Evolutionary conservation across 169 alveolate genomes (phyloP).

Genomic region (Cryptosporidium ubiquitum): DNA sequence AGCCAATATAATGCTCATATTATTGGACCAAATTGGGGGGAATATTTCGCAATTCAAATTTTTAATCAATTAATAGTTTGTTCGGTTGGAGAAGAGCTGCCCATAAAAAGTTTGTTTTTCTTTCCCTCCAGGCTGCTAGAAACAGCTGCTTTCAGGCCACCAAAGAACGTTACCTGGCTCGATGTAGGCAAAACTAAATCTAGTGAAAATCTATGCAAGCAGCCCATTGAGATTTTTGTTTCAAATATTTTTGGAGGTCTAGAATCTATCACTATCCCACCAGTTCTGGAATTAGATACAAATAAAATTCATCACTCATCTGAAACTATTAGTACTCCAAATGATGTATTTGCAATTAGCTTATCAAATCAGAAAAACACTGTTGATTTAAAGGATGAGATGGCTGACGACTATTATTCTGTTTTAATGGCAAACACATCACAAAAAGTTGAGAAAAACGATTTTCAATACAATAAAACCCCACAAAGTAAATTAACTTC

Average conservation of each 20-base stretch:
- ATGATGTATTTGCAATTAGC: background rate
- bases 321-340: background rate
- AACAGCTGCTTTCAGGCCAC: slow-evolving; percentile 60
- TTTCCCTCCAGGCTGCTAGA: slow-evolving; percentile 60
- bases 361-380: background rate
- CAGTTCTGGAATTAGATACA: background rate
- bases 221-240: slow-evolving; percentile 22
- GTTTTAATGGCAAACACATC: slow-evolving; percentile 15
- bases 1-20: slow-evolving; percentile 35
- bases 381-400: background rate
- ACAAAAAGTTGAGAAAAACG: background rate
- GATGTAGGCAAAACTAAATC: slow-evolving; percentile 1
- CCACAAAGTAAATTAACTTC: background rate
- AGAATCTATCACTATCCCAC: slow-evolving; percentile 42
- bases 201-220: background rate
- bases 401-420: slow-evolving; percentile 48
- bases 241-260: slow-evolving; percentile 70
- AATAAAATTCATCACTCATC: background rate
- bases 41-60: slow-evolving; percentile 40
- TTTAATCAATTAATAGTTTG: slow-evolving; percentile 39
- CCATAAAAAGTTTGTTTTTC: slow-evolving; percentile 27
- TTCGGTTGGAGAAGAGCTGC: slow-evolving; percentile 10
- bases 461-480: background rate
- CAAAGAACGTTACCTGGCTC: slow-evolving; percentile 24
- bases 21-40: slow-evolving; percentile 70